These are phyloP conservation scores for Nicotiana attenuata DNA, from an alignment of 257 asterid species.

Conservation along the genomic window DNA sequence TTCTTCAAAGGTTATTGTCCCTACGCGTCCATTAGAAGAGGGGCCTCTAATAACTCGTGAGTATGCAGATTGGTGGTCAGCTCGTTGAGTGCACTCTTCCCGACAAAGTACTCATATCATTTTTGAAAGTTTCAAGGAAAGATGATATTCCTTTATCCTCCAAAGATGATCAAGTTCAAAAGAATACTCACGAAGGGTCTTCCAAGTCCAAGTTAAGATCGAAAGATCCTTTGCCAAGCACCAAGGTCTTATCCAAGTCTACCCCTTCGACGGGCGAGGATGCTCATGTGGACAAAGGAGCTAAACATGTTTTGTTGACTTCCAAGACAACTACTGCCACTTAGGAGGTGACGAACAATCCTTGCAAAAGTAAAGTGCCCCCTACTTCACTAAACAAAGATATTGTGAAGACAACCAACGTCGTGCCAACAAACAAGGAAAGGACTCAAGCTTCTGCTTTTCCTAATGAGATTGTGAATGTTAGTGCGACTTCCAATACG, in stretches of 20 bases:
- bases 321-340: background rate
- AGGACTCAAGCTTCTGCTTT: no score
- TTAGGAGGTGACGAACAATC: background rate
- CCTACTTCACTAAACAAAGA: background rate
- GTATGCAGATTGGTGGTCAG: no score
- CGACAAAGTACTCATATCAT: background rate
- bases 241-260: background rate
- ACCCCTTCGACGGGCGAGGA: background rate
- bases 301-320: background rate
- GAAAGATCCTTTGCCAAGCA: fast-evolving
- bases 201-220: background rate
- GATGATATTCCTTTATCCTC: background rate
- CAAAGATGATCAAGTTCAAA: background rate
- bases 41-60: no score
- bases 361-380: background rate
- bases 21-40: no score
- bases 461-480: background rate
- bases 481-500: background rate
- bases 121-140: background rate
- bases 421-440: background rate
- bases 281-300: background rate
- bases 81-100: no score
- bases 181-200: background rate
- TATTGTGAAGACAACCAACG: background rate
- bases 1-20: no score